Conservation (phyloP, 306 rosid species). For the Echinosophora koreensis region DNA sequence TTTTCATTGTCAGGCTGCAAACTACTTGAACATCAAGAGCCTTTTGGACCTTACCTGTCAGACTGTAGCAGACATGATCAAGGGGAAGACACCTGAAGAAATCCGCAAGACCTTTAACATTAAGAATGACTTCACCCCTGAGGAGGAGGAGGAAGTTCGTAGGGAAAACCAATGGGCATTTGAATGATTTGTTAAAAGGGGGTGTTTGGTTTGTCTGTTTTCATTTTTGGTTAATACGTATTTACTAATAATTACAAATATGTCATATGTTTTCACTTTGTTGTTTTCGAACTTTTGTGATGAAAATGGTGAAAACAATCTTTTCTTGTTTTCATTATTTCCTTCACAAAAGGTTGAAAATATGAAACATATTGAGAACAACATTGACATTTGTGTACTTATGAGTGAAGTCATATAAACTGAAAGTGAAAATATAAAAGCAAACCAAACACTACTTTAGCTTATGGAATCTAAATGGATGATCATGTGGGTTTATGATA, state of each 20-base stretch:
- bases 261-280: no score
- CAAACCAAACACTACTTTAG: background rate
- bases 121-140: conserved; percentile 69
- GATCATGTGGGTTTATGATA: conserved; percentile 24
- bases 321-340: no score
- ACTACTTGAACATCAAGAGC: conserved; percentile 75
- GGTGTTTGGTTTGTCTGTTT: no score
- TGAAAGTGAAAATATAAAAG: no score
- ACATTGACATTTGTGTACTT: no score
- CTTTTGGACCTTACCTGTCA: conserved; percentile 74
- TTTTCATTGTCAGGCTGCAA: conserved; percentile 65
- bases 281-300: no score
- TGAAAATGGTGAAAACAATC: no score
- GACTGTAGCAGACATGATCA: conserved; percentile 78
- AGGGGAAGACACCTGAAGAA: conserved; percentile 78
- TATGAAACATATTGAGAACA: no score
- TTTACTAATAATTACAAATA: no score
- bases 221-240: no score
- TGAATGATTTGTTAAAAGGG: conserved; percentile 43
- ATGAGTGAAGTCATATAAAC: no score
- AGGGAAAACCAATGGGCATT: conserved; percentile 83
- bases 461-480: background rate
- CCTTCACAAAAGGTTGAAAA: no score
- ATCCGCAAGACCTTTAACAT: conserved; percentile 72
- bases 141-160: conserved; percentile 80